Base-by-base conservation (phyloP, 148 eudicot species). In the Rhododendron kiyosumense region DNA sequence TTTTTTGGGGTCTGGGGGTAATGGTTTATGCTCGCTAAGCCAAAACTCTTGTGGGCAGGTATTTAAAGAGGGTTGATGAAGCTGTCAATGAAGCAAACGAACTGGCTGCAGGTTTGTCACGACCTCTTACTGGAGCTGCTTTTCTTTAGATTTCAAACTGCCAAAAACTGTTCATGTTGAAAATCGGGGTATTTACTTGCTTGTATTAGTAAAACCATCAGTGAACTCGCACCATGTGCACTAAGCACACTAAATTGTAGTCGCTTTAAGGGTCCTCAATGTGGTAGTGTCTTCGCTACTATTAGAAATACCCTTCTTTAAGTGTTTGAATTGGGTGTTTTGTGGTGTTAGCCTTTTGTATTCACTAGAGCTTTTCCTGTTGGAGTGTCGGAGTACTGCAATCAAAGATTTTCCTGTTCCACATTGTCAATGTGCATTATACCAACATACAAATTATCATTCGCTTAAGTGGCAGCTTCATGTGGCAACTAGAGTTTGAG, bases 81-180 rank as follows among this genome's bases (percentile, higher is more conserved):
- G 99, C 98, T 79, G 91, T 95, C 20, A 89, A 41, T 69, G 94
- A 95, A 88, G 98, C 99, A 17, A 92, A 87, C 86, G 91, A 94
- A 87, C 88, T 91, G 49, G 88, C 94, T 57, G 86, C 87, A 91
- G 98, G 96, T 92, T 83, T 83, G 59, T 45, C 13, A 69, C 36
- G n/a, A n/a, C 71, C 54, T 48, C 79, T 73, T 36, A 2, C 26
- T 41, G 38, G 82, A 80, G 65, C 63, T 82, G 32, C 30, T 41
- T 82, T 82, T 61, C 84, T 34, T 20, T 11, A 59, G 38, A 57
- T 22, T 81, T 81, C 28, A 59, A 22, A 59, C 69, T 81, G 45
- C 36, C 30, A 81, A 71, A 71, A 2, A 13, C 5, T 71, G 13
- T 59, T 9, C 46, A 18, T 54, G 24, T 80, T 34, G 69, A 10